Evolutionary conservation across 768 basidiomycete species (phyloP).

Genomic region (Serpula lacrymans): DNA sequence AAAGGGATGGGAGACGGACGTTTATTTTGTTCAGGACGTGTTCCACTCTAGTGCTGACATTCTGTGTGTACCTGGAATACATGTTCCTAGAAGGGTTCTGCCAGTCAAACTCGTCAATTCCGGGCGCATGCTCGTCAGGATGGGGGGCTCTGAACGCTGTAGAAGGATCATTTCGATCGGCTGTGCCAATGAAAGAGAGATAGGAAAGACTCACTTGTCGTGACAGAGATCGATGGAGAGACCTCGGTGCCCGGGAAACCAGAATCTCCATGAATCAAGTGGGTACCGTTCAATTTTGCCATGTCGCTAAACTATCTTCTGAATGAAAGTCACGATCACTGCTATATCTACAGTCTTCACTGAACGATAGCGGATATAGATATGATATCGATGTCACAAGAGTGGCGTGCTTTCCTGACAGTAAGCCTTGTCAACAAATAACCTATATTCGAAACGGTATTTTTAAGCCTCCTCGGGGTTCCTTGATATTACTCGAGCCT

Average conservation of each 20-base stretch:
- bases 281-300: conserved; percentile 25
- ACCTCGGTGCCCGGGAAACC: conserved; percentile 35
- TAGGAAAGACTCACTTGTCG: conserved; percentile 48
- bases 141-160: conserved; percentile 47
- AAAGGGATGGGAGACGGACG: conserved; percentile 27
- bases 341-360: too few species aligned
- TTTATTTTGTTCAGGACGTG: conserved; percentile 63
- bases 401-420: too few species aligned
- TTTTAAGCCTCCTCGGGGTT: too few species aligned
- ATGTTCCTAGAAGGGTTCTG: conserved; percentile 55
- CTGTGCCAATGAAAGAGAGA: not conserved
- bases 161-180: not conserved
- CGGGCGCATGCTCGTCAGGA: conserved; percentile 29
- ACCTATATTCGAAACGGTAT: too few species aligned
- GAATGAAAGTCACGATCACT: too few species aligned
- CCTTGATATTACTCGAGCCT: too few species aligned
- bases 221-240: conserved; percentile 64
- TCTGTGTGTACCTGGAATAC: conserved; percentile 68
- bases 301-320: conserved; percentile 1
- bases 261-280: conserved; percentile 39
- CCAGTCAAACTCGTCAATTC: conserved; percentile 28
- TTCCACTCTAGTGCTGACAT: conserved; percentile 57
- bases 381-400: too few species aligned
- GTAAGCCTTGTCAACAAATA: too few species aligned
- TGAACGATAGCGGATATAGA: too few species aligned